Base-by-base conservation (phyloP, 306 rosid species). In the Pyrus betulifolia region DNA sequence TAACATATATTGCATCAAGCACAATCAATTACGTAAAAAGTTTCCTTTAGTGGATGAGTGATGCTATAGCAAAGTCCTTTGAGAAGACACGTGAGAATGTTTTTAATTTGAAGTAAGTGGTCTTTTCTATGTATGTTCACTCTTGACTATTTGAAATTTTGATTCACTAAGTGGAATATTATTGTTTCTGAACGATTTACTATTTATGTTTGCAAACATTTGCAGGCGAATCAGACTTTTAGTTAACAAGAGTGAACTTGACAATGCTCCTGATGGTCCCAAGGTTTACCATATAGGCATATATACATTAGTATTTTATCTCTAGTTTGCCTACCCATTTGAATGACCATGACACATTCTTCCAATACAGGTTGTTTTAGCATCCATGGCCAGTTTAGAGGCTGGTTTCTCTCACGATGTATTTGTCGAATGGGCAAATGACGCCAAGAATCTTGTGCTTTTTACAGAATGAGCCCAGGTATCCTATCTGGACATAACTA, bases 11-110 rank as follows among this genome's bases (percentile, higher is more conserved):
- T 82, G 82, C 99, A 80, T 85, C 97, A 63, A 95, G 97, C 86
- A 92, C 96, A 78, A 86, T 92, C 72, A 96, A 95, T 87, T 95
- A 88, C 45, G 89, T 92, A 78, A 90, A 89, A 86, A 92, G 91
- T 87, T 95, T 92, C 88, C 96, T 95, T 44, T 97, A 95, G 86
- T 95, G 97, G 99, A 95, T 95, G 99, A 95, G 97, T 82, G 99
- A 95, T 78, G 78, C 92, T 80, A 95, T 95, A 49, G 92, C 97
- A 23, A 95, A 95, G 86, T 92, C 99, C 74, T 95, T 95, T 78
- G 99, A 90, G 81, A 90, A 87, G 81, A 92, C 95, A 67, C 91
- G 99, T 76, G 96, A 92, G 74, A 95, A 95, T 86, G 90, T 91
- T 45, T 95, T 95, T 86, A 87, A 82, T 85, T 78, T 95, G 81